Percentiles rank a stretch among this genome's conserved stretches.
Evolutionary conservation across 2,329 filamentous ascomycete species (phyloP).

Genomic region (Sporothrix globosa): DNA sequence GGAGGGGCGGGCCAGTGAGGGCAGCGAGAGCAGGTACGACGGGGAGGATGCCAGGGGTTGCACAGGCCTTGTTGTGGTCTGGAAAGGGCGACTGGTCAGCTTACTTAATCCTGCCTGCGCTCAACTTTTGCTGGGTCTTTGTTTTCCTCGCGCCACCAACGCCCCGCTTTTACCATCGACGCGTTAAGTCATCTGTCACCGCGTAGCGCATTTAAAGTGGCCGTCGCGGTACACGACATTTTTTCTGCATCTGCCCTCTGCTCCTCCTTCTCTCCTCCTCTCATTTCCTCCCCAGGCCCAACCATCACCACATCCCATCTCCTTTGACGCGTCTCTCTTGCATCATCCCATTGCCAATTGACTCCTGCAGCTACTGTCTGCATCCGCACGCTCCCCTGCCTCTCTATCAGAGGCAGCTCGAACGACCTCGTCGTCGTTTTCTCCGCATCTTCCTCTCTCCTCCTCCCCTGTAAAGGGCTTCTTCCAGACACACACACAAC

Average conservation of each 20-base stretch:
- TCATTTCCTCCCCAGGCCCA: conserved; percentile 24
- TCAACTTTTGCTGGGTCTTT: conserved; percentile 21
- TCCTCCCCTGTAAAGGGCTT: conserved; percentile 33
- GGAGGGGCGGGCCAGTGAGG: background rate
- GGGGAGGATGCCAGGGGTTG: background rate
- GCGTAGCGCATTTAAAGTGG: conserved; percentile 37
- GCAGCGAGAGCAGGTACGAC: conserved; percentile 10
- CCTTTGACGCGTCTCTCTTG: background rate
- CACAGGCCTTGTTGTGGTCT: background rate
- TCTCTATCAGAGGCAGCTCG: background rate
- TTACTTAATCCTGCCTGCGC: conserved; percentile 20
- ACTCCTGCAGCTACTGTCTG: conserved; percentile 15
- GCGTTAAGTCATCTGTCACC: conserved; percentile 32
- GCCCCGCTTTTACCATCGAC: conserved; percentile 34
- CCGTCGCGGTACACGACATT: conserved; percentile 34
- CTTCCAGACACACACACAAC: conserved; percentile 21
- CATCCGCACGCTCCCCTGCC: conserved; percentile 9
- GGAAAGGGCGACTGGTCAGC: conserved; percentile 18
- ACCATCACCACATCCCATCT: conserved; percentile 20
- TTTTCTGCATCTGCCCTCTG: conserved; percentile 29
- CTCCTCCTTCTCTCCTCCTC: conserved; percentile 22
- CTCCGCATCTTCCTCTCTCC: conserved; percentile 19
- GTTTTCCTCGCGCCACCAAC: conserved; percentile 32
- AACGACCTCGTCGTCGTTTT: conserved; percentile 8
- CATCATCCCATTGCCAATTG: conserved; percentile 16